Evolutionary conservation across 2,329 filamentous ascomycete genomes (phyloP), one percentile per base, ranked within the genome.

Genomic region (Beauveria sp.): DNA sequence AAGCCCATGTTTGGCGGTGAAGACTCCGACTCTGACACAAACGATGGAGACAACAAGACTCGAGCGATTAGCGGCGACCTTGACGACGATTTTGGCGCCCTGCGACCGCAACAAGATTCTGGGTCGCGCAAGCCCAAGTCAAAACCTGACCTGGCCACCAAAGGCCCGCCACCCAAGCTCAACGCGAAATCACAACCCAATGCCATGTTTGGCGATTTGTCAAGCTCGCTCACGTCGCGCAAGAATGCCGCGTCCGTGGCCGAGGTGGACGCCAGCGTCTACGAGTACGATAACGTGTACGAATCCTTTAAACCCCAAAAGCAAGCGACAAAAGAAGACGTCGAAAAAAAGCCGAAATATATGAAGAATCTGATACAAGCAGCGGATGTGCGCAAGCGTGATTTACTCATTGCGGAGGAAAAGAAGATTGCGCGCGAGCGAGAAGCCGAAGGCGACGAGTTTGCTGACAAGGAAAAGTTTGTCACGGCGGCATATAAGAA

Each of bases 271-370:
- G 78, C 89, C 1, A 87, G 85, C 54, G 86, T 95, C 66, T 95
- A 93, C 78, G 90, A 95, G 75, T 96, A 95, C 76, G 91, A 96
- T 71, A 83, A 82, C 1, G 89, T 91, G 24, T 93, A 91, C 75
- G 90, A 93, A 67, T 88, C 87, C 1, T 79, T 93, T 46, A 88
- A 90, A 66, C 83, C 85, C 18, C 81, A 86, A 63, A 84, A 86
- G 63, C 82, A 84, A 66, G 81, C 81, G 62, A 78, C 77, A 5
- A 80, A 79, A 7, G 77, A 78, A 52, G 78, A 78, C 50, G 78
- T 78, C 59, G 83, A 87, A 68, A 79, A 85, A 46, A 86, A 85
- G 66, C 88, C 90, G 1, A 90, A 89, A 67, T 95, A 95, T 75
- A 93, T 95, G 85, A 82, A 81, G 66, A 87, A 83, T 61, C 77